Evolutionary conservation across 169 alveolate genomes (phyloP).

Genomic region (Cryptosporidium tyzzeri): DNA sequence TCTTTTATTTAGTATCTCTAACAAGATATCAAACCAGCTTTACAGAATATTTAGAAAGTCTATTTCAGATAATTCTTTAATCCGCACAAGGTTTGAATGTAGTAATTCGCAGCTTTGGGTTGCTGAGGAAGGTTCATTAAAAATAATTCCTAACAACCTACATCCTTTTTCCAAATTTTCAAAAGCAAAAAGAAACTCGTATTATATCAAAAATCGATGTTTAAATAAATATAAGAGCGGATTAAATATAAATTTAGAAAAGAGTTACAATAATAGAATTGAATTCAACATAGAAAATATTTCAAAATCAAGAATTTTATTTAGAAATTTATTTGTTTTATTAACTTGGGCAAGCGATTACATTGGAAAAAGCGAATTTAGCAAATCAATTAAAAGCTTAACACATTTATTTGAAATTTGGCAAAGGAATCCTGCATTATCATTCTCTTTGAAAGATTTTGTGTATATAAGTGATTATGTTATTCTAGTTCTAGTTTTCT

Average conservation of each 20-base stretch:
- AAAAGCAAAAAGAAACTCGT: neutral
- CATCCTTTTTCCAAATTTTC: conserved; percentile 64
- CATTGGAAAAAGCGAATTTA: neutral
- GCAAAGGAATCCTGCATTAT: conserved; percentile 31
- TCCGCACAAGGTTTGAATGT: neutral
- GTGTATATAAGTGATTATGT: neutral
- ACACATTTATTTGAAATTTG: conserved; percentile 48
- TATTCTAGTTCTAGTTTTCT: neutral
- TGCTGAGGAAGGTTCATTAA: conserved; percentile 37
- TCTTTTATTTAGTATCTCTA: conserved; percentile 24
- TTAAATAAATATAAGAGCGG: neutral
- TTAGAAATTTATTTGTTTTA: conserved; percentile 11
- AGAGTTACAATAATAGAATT: neutral
- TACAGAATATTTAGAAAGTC: neutral
- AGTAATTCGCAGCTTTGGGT: conserved; percentile 22
- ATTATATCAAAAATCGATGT: neutral
- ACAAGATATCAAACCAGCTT: conserved; percentile 28
- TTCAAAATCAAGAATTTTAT: conserved; percentile 24
- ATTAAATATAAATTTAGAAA: neutral
- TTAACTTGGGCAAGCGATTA: conserved; percentile 27
- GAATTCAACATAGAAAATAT: neutral
- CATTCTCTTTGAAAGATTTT: conserved; percentile 28
- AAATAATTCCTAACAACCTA: neutral
- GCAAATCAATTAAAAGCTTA: neutral
- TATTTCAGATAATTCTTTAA: conserved; percentile 9